A percentile compares a stretch with the other conserved stretches of the same genome.
phyloP scores from a whole-genome alignment of 2,329 filamentous ascomycete genomes.

The Teratosphaeria nubilosa region DNA sequence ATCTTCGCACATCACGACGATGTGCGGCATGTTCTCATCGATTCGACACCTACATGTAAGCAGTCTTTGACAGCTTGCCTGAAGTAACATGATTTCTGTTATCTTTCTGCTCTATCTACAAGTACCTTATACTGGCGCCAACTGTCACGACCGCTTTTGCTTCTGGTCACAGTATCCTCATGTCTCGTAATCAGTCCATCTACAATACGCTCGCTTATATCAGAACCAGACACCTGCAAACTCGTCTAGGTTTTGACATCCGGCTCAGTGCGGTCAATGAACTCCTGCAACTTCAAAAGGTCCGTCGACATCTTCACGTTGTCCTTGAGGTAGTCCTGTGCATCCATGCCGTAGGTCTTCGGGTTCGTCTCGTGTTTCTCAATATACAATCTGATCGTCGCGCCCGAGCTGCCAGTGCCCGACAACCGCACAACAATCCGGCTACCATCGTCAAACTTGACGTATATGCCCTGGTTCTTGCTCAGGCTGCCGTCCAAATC shows the following conservation, averaged over 20 bases:
- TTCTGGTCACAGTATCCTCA: not conserved
- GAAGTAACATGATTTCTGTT: not conserved
- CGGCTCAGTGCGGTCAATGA: slow-evolving; percentile 81
- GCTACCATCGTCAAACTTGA: slow-evolving; percentile 88
- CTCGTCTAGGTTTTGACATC: slow-evolving; percentile 74
- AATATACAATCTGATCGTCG: slow-evolving; percentile 92
- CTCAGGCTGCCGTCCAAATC: slow-evolving; percentile 95
- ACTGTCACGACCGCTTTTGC: not conserved
- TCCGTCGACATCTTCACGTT: slow-evolving; percentile 78
- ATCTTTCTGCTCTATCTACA: not conserved
- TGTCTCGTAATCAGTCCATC: not conserved
- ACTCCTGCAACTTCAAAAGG: slow-evolving; percentile 87
- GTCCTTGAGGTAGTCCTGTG: slow-evolving; percentile 87
- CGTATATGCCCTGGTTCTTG: slow-evolving; percentile 91
- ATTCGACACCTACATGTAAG: too few species aligned
- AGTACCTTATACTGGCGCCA: not conserved
- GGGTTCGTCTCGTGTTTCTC: slow-evolving; percentile 86
- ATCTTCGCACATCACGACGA: too few species aligned
- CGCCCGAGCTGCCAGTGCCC: slow-evolving; percentile 87
- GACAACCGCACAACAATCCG: slow-evolving; percentile 91
- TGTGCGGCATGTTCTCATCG: too few species aligned
- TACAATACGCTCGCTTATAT: not conserved
- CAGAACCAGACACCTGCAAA: not conserved
- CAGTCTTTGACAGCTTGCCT: not conserved
- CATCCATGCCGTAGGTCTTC: slow-evolving; percentile 67